Percentiles rank a stretch among this genome's conserved stretches.
phyloP scores from a whole-genome alignment of 139 green algal genomes.

The Nannochloris sp. region DNA sequence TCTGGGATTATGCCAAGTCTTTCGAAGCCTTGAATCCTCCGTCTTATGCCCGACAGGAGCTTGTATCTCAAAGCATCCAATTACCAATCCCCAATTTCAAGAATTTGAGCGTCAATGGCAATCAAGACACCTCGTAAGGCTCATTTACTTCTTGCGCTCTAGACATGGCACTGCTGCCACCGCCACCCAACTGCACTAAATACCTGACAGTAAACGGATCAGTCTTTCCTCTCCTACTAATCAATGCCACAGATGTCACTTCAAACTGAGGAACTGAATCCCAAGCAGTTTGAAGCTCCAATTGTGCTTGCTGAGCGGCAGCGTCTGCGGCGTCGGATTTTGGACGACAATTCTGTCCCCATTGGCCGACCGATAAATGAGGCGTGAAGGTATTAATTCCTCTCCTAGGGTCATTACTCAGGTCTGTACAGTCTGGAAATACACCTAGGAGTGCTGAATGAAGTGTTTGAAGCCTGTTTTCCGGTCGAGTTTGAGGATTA shows the following conservation, averaged over 20 bases:
- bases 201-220: constrained; percentile 46
- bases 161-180: not conserved
- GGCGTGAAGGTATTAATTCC: constrained; percentile 46
- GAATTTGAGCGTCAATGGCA: too few species aligned
- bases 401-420: constrained; percentile 33
- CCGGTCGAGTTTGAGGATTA: not conserved
- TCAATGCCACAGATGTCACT: constrained; percentile 20
- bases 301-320: constrained; percentile 13
- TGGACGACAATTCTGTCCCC: too few species aligned
- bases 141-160: constrained; percentile 11
- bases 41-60: too few species aligned
- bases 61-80: not conserved
- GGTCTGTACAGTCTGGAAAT: constrained; percentile 54
- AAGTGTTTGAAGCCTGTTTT: constrained; percentile 19
- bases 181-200: constrained; percentile 36
- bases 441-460: constrained; percentile 31
- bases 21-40: too few species aligned
- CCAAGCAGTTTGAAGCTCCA: not conserved
- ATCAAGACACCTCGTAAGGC: not conserved
- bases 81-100: not conserved
- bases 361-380: constrained; percentile 63
- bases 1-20: too few species aligned
- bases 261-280: constrained; percentile 5
- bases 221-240: constrained; percentile 20
- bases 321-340: not conserved